Base-by-base conservation (phyloP, 805 yeast genomes). In the Saturnispora halmiae region DNA sequence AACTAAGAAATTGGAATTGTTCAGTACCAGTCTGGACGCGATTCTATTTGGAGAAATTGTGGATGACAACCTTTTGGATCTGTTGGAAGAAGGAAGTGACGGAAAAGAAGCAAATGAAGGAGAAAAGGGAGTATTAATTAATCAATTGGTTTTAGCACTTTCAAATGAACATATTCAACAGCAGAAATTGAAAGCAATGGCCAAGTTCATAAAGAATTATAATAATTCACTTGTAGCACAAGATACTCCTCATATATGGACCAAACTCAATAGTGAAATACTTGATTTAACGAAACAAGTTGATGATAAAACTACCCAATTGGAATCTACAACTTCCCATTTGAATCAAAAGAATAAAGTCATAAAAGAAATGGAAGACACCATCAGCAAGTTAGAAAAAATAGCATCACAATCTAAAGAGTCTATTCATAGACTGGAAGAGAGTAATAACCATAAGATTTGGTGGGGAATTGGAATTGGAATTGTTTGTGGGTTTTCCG, bases 81-180 rank as follows among this genome's bases (percentile, higher is more conserved):
- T 36, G 8, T 20, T 40, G 18, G 15, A 24, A 16, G 22, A 31
- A 53, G 38, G 21, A 32, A 36, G 60, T 59, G 50, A 49, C 11
- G 55, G 50, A 16, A 51, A 61, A 15, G 64, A 69, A 9, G 49
- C 41, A 39, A 43, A 16, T 31, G 42, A 18, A 38, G 41, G 30
- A 14, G 49, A 15, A 41, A 52, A 33, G 40, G 77, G 77, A 29
- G 70, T 69, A 38, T 67, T 79, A 4, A 69, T 82, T 7, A 70
- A 72, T 41, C 58, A 70, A 16, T 58, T 83, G 30, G 67, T 78
- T 2, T 61, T 71, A 22, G 75, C 76, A 40, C 60, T 82, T 15
- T 69, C 76, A 38, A 65, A 72, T 46, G 76, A 77, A 41, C 77
- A 72, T 49, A 66, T 76, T 39, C 82, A 81, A 50, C 76, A 69